Base-by-base conservation (phyloP, 768 basidiomycete species). In the Rhizopogon vinicolor region DNA sequence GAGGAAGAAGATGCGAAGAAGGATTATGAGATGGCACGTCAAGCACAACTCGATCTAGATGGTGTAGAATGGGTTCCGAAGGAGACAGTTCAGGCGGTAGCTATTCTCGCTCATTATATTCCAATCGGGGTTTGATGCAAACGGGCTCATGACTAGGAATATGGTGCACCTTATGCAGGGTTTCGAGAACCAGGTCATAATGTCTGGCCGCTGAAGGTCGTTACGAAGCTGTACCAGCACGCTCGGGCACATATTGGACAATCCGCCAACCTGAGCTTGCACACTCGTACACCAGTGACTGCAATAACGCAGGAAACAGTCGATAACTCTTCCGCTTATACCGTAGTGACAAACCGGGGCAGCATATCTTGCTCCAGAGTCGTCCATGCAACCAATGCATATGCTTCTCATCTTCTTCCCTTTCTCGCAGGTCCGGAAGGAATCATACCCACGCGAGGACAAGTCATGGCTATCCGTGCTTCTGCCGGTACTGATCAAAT, bases 341-440 rank as follows among this genome's bases (percentile, higher is more conserved):
- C 63, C 0, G 66, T 89, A 12, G 60, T 65, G 4, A 94, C 92
- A 0, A 78, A 84, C 0, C 80, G 91, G n/a, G 92, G 93, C 1
- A 59, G 63, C 1, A 66, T 93, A 19, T 41, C 65, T 4, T 85
- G 87, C 58, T 68, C 75, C 18, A 83, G 85, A 56, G 80, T 96
- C 43, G 73, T 97, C 4, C 91, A 94, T 65, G 91, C 91, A 0
- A 94, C 91, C 9, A 97, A 97, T 62, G 94, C 75, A 0, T 94
- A 95, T 57, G 81, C 85, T 10, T 81, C 86, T 3, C 78, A 88
- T 61, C 79, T 96, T 37, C 74, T 97, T n/a, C 88, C 89, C 0
- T 79, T 83, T 55, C 65, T 93, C 29, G 61, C 75, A 7, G 82
- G 84, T 0, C 74, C 57, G 12, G 9, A 9, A 12, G 35, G 75